These are phyloP conservation scores for Rhipidocladum racemiflorum DNA, from an alignment of 176 grass and related monocot genomes.

Conservation along the genomic window DNA sequence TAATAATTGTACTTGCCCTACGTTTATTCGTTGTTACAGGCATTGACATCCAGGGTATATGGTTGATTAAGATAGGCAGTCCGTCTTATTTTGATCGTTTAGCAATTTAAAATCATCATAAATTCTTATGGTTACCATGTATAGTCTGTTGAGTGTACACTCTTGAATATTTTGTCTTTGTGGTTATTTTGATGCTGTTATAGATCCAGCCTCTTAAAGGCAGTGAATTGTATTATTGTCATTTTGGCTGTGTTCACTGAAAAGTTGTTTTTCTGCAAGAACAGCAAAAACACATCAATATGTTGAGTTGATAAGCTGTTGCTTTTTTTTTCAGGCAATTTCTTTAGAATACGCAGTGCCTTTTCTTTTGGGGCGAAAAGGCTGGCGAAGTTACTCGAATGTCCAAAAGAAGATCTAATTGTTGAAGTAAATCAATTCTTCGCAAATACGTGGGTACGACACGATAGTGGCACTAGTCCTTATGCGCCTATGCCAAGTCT, in stretches of 20 bases:
- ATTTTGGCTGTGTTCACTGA: conserved; percentile 14
- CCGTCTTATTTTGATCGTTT: neutral
- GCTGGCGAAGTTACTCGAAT: conserved; percentile 63
- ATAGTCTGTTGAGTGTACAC: neutral
- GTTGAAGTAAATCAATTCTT: conserved; percentile 79
- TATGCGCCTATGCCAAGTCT: conserved; percentile 48
- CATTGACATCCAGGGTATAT: neutral
- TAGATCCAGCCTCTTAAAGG: conserved; percentile 5
- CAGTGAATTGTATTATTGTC: neutral
- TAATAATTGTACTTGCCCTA: neutral
- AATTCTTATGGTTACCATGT: neutral
- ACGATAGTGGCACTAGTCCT: conserved; percentile 59
- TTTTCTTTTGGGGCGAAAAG: conserved; percentile 86
- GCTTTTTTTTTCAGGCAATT: conserved; percentile 61
- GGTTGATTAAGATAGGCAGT: neutral
- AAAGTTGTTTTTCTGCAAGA: conserved; percentile 1
- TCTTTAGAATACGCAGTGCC: conserved; percentile 93
- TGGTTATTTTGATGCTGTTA: conserved; percentile 6
- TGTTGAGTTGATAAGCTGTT: conserved; percentile 16
- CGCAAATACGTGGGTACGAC: conserved; percentile 76
- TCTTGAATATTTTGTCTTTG: neutral
- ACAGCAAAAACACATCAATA: neutral
- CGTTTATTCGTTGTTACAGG: neutral
- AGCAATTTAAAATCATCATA: neutral
- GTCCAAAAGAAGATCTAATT: conserved; percentile 66